These are phyloP conservation scores for Aspergillus phoenicis DNA, from an alignment of 2,329 filamentous ascomycete species.

Conservation along the genomic window DNA sequence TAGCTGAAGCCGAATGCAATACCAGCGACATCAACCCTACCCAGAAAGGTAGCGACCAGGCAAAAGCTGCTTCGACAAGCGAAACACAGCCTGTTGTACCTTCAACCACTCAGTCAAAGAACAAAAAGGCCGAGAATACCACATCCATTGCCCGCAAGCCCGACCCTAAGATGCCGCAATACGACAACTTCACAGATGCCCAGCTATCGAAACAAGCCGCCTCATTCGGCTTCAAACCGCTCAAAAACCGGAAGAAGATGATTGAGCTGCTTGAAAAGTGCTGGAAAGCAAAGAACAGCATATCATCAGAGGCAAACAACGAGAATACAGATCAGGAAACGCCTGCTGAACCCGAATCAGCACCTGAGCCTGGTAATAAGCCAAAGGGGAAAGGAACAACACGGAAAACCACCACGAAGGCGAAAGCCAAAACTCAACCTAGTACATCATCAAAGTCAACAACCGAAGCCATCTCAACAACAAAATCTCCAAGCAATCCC, in stretches of 20 bases:
- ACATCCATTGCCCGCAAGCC: background rate
- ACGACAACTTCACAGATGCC: conserved; percentile 62
- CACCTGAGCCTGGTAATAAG: conserved; percentile 1
- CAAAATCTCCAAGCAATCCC: background rate
- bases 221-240: conserved; percentile 70
- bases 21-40: background rate
- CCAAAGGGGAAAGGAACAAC: background rate
- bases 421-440: conserved; percentile 13
- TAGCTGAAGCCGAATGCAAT: background rate
- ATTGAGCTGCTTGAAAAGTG: conserved; percentile 70
- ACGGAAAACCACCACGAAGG: conserved; percentile 16
- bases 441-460: background rate
- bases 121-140: background rate
- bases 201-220: conserved; percentile 65
- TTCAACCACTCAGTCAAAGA: background rate
- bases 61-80: background rate
- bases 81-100: background rate
- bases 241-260: conserved; percentile 70
- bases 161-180: conserved; percentile 55
- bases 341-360: background rate
- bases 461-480: background rate
- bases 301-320: conserved; percentile 23
- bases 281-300: conserved; percentile 63
- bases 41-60: background rate
- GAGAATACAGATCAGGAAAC: conserved; percentile 20